Conservation (phyloP, 164 flowering plant genomes). For the Stephania japonica region DNA sequence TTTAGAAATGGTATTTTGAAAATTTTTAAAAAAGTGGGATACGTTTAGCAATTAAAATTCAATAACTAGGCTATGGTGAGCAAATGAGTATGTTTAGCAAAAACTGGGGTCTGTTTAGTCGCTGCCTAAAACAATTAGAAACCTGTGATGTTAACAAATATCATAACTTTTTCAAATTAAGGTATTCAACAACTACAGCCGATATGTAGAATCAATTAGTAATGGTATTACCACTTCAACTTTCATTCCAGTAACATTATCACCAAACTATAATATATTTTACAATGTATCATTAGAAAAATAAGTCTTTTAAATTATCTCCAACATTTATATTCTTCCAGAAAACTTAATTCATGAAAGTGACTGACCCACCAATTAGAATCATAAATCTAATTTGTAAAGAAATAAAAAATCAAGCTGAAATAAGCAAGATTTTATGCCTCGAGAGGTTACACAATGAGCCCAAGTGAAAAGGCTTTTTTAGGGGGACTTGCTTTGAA, state of each 20-base stretch:
- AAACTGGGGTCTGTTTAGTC: too few relatives aligned
- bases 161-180: background rate
- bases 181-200: background rate
- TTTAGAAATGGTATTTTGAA: too few relatives aligned
- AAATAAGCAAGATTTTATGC: background rate
- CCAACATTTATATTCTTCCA: background rate
- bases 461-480: background rate
- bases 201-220: too few relatives aligned
- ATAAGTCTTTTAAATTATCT: background rate
- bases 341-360: background rate
- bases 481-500: background rate
- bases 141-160: background rate
- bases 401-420: background rate
- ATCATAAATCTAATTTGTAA: background rate
- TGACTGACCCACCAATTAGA: background rate
- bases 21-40: too few relatives aligned
- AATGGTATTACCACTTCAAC: background rate
- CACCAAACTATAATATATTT: background rate
- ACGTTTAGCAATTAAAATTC: too few relatives aligned
- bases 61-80: too few relatives aligned
- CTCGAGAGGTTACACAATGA: background rate
- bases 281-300: background rate
- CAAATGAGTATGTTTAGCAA: too few relatives aligned
- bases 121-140: too few relatives aligned
- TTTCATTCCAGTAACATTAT: background rate